Percentiles rank a stretch among this genome's conserved stretches.
Conservation (phyloP, 768 basidiomycete species). For the Trametes villosa region DNA sequence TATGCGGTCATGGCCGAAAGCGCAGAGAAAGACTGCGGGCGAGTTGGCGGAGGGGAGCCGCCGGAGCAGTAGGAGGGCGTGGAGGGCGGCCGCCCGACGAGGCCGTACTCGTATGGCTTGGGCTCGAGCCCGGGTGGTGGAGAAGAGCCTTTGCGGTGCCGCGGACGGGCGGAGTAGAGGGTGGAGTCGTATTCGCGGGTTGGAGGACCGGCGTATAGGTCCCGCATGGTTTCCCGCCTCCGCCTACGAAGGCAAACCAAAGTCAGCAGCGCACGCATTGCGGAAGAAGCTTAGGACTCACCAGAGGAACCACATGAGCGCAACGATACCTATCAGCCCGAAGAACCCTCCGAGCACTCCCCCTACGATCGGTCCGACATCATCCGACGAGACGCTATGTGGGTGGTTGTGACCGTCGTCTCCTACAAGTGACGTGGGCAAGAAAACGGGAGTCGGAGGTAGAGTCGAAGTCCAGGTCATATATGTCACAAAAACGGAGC, state of each 20-base stretch:
- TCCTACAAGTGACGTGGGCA: slow-evolving; percentile 29
- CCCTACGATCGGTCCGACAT: slow-evolving; percentile 53
- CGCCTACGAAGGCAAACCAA: slow-evolving; percentile 38
- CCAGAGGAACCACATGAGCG: slow-evolving; percentile 55
- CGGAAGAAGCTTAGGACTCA: slow-evolving; percentile 36
- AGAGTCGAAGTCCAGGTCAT: slow-evolving; percentile 44
- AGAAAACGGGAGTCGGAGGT: slow-evolving; percentile 32
- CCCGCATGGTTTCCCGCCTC: slow-evolving; percentile 38
- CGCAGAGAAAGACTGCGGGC: slow-evolving; percentile 24
- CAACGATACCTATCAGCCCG: slow-evolving; percentile 49
- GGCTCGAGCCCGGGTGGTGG: slow-evolving; percentile 43
- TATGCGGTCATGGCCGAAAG: slow-evolving; percentile 9
- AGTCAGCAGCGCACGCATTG: slow-evolving; percentile 9
- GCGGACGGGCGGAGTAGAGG: neutral
- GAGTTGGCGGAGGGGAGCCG: slow-evolving; percentile 20
- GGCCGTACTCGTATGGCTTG: slow-evolving; percentile 65
- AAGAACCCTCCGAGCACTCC: slow-evolving; percentile 60
- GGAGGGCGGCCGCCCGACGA: slow-evolving; percentile 46
- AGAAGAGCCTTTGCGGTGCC: neutral
- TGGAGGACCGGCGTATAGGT: slow-evolving; percentile 2
- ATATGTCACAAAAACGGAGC: slow-evolving; percentile 41
- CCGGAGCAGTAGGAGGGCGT: slow-evolving; percentile 15
- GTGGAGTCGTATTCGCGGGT: slow-evolving; percentile 11
- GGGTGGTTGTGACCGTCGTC: neutral
- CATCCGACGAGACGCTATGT: slow-evolving; percentile 31